phyloP scores from a whole-genome alignment of 1,284 basidiomycete genomes.

The Sporisorium sorghi region DNA sequence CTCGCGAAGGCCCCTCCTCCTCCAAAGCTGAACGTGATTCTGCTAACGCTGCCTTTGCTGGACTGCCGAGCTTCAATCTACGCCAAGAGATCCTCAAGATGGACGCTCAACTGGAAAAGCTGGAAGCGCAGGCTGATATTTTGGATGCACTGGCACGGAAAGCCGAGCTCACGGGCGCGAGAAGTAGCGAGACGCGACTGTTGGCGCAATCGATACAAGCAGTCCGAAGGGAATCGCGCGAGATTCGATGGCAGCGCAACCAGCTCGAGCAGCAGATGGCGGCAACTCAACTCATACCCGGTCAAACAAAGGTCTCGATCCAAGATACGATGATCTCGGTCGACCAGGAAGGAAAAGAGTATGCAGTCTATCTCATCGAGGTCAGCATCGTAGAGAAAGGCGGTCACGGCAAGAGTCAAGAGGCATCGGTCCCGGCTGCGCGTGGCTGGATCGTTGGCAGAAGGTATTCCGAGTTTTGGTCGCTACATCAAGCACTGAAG shows the following conservation, averaged over 20 bases:
- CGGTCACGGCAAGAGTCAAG: slow-evolving; percentile 1
- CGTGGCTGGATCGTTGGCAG: slow-evolving; percentile 91
- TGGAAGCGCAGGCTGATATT: slow-evolving; percentile 83
- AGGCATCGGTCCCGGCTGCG: slow-evolving; percentile 6
- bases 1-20: slow-evolving; percentile 6
- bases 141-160: slow-evolving; percentile 88
- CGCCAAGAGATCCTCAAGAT: slow-evolving; percentile 36
- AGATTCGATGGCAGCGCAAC: slow-evolving; percentile 79
- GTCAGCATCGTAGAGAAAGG: slow-evolving; percentile 73
- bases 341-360: slow-evolving; percentile 82
- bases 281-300: slow-evolving; percentile 85
- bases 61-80: slow-evolving; percentile 29
- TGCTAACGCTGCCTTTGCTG: slow-evolving; percentile 6
- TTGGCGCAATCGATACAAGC: slow-evolving; percentile 83
- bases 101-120: slow-evolving; percentile 78
- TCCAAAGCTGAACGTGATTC: not conserved
- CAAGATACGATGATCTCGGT: slow-evolving; percentile 44
- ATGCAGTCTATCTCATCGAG: slow-evolving; percentile 91
- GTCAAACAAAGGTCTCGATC: slow-evolving; percentile 74
- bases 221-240: slow-evolving; percentile 83
- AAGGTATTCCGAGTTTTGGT: slow-evolving; percentile 92
- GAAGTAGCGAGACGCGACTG: slow-evolving; percentile 83
- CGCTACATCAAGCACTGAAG: slow-evolving; percentile 84
- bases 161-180: slow-evolving; percentile 87
- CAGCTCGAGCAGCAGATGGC: slow-evolving; percentile 81